Base-by-base conservation (phyloP, 257 asterid genomes). In the Fraxinus americana region DNA sequence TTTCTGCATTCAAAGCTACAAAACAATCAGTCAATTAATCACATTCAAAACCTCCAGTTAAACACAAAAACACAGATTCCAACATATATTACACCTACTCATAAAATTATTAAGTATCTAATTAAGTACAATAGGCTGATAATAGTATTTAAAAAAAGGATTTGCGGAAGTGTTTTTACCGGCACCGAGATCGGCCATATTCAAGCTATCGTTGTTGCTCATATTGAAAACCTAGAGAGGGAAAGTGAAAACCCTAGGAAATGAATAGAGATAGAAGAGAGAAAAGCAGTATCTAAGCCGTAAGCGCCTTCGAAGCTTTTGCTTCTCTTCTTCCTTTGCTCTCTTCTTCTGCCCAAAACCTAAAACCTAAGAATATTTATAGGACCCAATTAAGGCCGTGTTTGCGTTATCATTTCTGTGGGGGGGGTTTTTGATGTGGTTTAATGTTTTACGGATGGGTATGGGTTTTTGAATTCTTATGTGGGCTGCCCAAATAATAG, bases 1-100 rank as follows among this genome's bases (percentile, higher is more conserved):
- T 41, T 41, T 78, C 96, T 10, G 96, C 85, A 75, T 85, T 88
- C 83, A 93, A 70, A 78, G 94, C 97, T 91, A 69, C 87, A 86
- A 30, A 77, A 82, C 12, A 71, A 14, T 67, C 25, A 65, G 36
- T 6, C 43, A 21, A 61, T 34, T 21, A 19, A 45, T 38, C n/a
- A 79, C 16, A 63, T 5, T 50, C 48, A n/a, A 72, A 9, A 38
- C 17, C 16, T 9, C 52, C 73, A 1, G 14, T 1, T 9, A 36
- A 41, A 41, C 48, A 2, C 48, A 41, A 11, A 41, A 41, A 41
- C 48, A 9, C 48, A 3, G 1, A 9, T 41, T 41, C 48, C 48
- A 41, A 41, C 48, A 2, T 41, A 41, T 41, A 10, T 41, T 17
- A 52, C 4, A 52, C n/a, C 27, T 17, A 19, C 19, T 5, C 48